Evolutionary conservation across 306 rosid genomes (phyloP).

Genomic region (Castanea sativa): DNA sequence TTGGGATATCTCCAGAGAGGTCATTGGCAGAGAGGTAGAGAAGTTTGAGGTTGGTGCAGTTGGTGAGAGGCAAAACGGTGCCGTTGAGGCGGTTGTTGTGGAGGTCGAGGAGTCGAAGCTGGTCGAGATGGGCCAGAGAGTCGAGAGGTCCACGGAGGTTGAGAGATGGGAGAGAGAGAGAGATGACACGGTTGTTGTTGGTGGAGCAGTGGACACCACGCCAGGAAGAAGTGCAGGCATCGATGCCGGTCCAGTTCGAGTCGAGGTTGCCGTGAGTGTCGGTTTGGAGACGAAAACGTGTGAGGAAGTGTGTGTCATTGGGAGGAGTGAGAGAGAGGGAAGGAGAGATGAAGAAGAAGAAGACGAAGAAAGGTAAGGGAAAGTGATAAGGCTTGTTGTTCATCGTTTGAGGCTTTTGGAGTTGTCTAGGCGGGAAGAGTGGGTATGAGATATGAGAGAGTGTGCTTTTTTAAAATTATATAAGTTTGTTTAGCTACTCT

Average conservation of each 20-base stretch:
- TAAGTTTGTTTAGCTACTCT: background rate
- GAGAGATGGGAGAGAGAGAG: constrained; percentile 68
- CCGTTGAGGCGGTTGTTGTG: constrained; percentile 80
- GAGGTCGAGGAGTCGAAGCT: constrained; percentile 85
- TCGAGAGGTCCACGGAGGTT: constrained; percentile 77
- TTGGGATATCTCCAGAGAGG: constrained; percentile 74
- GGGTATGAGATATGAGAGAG: constrained; percentile 2
- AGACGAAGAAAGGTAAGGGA: background rate
- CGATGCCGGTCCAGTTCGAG: constrained; percentile 72
- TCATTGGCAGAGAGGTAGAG: constrained; percentile 84
- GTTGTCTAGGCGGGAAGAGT: constrained; percentile 40
- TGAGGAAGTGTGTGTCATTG: constrained; percentile 70
- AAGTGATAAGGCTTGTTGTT: constrained; percentile 26
- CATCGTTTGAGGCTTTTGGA: constrained; percentile 18
- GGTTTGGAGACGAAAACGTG: constrained; percentile 55
- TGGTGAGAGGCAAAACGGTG: constrained; percentile 45
- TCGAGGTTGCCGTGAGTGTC: constrained; percentile 77
- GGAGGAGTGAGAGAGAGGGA: constrained; percentile 15
- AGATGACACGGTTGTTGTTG: constrained; percentile 40
- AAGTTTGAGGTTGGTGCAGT: constrained; percentile 73
- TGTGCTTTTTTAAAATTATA: constrained; percentile 3
- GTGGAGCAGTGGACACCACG: constrained; percentile 66
- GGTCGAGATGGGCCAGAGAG: constrained; percentile 55
- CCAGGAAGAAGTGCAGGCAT: constrained; percentile 75
- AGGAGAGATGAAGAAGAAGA: constrained; percentile 9